Conservation (phyloP, 202 grass and related monocot species). For the Zoysia matrella region DNA sequence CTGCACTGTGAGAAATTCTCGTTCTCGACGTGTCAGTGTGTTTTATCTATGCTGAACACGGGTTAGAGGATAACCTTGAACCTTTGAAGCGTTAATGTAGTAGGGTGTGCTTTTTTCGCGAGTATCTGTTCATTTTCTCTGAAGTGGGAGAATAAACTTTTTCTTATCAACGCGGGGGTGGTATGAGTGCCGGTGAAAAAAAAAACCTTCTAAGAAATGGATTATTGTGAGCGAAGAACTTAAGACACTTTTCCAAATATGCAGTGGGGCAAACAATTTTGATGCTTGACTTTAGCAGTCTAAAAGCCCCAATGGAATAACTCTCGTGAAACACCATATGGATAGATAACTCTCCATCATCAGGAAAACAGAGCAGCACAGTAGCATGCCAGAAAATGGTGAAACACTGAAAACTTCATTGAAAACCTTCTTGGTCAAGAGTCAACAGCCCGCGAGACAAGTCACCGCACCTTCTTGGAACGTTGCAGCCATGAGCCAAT, state of each 20-base stretch:
- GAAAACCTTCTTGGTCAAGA: background rate
- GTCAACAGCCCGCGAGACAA: background rate
- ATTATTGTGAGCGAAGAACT: background rate
- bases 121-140: background rate
- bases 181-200: background rate
- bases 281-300: background rate
- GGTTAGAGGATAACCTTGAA: constrained; percentile 17
- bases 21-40: background rate
- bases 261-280: background rate
- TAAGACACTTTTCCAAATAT: background rate
- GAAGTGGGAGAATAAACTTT: background rate
- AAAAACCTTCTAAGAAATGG: background rate
- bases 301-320: background rate
- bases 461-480: background rate
- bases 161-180: background rate
- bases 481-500: constrained; percentile 22
- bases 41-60: background rate
- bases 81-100: background rate
- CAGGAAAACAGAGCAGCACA: background rate
- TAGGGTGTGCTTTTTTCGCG: background rate
- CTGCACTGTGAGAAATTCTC: background rate
- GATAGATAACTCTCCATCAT: constrained; percentile 1
- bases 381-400: background rate
- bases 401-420: background rate
- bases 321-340: background rate